Evolutionary conservation across 164 flowering plant genomes (phyloP), one percentile per base, ranked within the genome.

Genomic region (Magnolia officinalis): DNA sequence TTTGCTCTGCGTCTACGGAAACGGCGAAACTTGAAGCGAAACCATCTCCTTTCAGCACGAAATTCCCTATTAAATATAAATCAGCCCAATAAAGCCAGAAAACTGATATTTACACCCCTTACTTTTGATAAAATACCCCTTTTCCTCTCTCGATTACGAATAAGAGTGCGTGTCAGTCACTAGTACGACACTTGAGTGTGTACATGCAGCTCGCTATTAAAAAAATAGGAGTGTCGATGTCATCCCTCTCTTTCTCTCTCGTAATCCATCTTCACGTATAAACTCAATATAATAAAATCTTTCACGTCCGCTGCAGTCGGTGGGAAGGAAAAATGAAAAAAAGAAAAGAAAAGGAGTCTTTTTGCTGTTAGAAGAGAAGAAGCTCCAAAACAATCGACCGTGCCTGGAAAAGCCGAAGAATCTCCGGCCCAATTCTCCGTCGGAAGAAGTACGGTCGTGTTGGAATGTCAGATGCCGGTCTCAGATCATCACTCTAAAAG

Each of bases 381-480:
- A 55, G 18, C 13, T 16, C 61, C 18, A 11, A 55, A 9, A 16
- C 61, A 16, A 11, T 4, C 50, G 71, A 68, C 1, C 71, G 20
- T 13, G n/a, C 3, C n/a, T 11, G 68, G 21, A 29, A 31, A 55
- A 9, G 18, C 61, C 61, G 61, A 16, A 11, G 61, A 55, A 16
- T 55, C 61, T 68, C 9, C 71, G 9, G 71, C 19, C 14, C 14
- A 0, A 14, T 29, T 9, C 50, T 2, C 4, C n/a, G 49, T 6
- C 2, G 71, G 50, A 13, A 37, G 14, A 29, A 24, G 31, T 61
- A 73, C 67, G 51, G 52, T 26, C 73, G 29, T 20, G 37, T 66
- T 55, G 67, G 61, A 21, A 67, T 75, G 78, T 65, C 75, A 59
- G 75, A 55, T 71, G 21, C 75, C 68, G 77, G 76, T 9, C 6